Conservation (phyloP, 441 rosid genomes). For the Croton setiger region DNA sequence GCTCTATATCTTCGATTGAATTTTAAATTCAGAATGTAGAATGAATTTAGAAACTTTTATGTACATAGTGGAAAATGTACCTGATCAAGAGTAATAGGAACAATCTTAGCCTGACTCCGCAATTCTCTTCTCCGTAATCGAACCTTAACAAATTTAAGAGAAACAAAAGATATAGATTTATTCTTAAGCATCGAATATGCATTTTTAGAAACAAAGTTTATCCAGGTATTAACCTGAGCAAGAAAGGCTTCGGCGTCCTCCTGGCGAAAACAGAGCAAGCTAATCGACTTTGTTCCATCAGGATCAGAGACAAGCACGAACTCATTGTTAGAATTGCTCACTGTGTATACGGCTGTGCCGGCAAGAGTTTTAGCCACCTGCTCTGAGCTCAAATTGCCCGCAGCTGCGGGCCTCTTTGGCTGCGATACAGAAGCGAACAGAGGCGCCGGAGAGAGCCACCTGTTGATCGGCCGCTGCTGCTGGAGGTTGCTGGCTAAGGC, state of each 20-base stretch:
- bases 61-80: slow-evolving; percentile 23
- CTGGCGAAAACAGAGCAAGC: slow-evolving; percentile 86
- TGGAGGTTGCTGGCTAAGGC: slow-evolving; percentile 31
- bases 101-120: slow-evolving; percentile 66
- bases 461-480: slow-evolving; percentile 26
- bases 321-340: slow-evolving; percentile 83
- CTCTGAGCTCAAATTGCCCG: slow-evolving; percentile 39
- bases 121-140: slow-evolving; percentile 73
- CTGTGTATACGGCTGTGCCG: slow-evolving; percentile 77
- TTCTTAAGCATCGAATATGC: neutral
- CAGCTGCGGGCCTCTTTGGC: slow-evolving; percentile 35
- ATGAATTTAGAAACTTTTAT: neutral
- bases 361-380: slow-evolving; percentile 67
- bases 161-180: neutral
- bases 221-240: slow-evolving; percentile 51
- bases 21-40: neutral
- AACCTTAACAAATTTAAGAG: slow-evolving; percentile 36
- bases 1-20: neutral
- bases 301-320: slow-evolving; percentile 93
- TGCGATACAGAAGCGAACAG: slow-evolving; percentile 61
- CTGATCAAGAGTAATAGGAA: slow-evolving; percentile 90
- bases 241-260: slow-evolving; percentile 93
- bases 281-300: slow-evolving; percentile 67
- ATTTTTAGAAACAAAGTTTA: neutral
- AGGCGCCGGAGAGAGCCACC: slow-evolving; percentile 28